phyloP scores from a whole-genome alignment of 2,329 filamentous ascomycete genomes.

The Aureobasidium sp. region DNA sequence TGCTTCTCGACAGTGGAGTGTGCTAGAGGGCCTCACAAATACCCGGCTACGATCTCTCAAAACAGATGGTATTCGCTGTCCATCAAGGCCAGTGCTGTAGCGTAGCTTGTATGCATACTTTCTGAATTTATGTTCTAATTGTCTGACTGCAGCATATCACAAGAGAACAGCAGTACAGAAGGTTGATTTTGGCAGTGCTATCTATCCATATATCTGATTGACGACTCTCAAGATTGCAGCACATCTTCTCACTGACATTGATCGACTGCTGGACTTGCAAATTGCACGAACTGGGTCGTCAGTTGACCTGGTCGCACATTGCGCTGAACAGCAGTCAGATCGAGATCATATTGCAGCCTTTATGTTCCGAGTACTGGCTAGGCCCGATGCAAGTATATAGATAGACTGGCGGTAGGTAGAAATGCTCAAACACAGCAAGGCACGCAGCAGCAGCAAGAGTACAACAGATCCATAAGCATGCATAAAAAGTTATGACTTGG shows the following conservation, averaged over 20 bases:
- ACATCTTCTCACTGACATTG: not conserved
- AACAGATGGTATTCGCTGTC: no score
- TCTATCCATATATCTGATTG: not conserved
- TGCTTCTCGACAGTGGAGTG: not conserved
- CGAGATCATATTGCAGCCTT: not conserved
- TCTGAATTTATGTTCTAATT: not conserved
- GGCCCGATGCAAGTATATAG: not conserved
- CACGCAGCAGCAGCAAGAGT: not conserved
- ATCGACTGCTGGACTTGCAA: not conserved
- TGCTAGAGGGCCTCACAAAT: not conserved
- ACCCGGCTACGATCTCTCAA: not conserved
- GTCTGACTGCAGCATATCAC: not conserved
- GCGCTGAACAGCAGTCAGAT: not conserved
- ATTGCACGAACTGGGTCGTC: not conserved
- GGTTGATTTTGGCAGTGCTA: not conserved
- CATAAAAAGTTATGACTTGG: not conserved
- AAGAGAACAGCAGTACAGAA: not conserved
- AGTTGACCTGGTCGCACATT: not conserved
- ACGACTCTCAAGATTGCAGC: not conserved
- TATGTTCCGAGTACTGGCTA: not conserved
- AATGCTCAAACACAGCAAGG: not conserved
- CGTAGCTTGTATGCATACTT: not conserved
- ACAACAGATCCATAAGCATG: not conserved
- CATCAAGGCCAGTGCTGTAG: not conserved
- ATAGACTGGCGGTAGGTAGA: no score